phyloP scores from a whole-genome alignment of 495 filamentous ascomycete genomes.

The Chaetomidium leptoderma region DNA sequence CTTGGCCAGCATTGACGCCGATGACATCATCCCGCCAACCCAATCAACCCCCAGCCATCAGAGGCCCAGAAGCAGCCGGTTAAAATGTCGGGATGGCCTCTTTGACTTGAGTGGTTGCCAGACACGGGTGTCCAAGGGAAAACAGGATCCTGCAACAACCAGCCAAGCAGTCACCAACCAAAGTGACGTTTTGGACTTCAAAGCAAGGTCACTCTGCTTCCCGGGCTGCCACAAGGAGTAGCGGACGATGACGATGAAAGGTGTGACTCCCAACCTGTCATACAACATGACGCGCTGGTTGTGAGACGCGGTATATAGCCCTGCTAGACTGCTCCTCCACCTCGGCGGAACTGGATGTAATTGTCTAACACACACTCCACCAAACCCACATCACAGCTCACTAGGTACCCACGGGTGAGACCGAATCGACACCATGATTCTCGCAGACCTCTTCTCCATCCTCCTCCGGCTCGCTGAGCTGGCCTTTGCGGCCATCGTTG shows the following conservation, averaged over 20 bases:
- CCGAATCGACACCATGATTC: slow-evolving; percentile 34
- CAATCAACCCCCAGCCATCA: background rate
- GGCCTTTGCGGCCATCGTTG: slow-evolving; percentile 46
- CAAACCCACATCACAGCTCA: background rate
- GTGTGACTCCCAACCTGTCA: background rate
- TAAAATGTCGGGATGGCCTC: background rate
- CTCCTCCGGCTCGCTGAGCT: slow-evolving; percentile 46
- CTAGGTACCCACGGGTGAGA: no score
- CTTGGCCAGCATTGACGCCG: no score
- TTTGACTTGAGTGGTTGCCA: background rate
- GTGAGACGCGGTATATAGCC: slow-evolving; percentile 7
- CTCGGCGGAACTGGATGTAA: background rate
- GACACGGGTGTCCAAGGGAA: background rate
- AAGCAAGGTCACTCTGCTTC: background rate
- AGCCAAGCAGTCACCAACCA: background rate
- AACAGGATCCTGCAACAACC: slow-evolving; percentile 1
- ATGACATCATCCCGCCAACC: slow-evolving; percentile 2
- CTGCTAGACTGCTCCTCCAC: background rate
- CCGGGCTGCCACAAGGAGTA: background rate
- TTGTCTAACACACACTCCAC: background rate
- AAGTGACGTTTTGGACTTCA: background rate
- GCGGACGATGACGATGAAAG: background rate
- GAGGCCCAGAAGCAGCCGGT: no score
- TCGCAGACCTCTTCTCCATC: slow-evolving; percentile 39
- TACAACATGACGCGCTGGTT: background rate